phyloP scores from a whole-genome alignment of 148 eudicot genomes.

The Selenicereus undatus region DNA sequence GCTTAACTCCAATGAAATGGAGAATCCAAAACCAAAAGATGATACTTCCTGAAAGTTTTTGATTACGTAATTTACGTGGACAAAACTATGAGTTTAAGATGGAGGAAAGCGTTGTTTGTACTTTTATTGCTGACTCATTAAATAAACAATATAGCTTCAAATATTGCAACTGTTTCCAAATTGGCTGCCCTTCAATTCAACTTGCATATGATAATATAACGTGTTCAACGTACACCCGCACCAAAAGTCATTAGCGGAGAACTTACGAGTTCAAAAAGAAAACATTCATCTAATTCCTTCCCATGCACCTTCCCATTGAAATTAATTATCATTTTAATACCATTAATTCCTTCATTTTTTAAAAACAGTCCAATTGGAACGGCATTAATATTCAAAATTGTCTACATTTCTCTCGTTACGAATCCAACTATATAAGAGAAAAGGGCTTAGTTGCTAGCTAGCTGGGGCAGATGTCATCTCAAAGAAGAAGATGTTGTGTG shows the following conservation, averaged over 20 bases:
- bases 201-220: neutral
- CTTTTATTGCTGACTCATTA: neutral
- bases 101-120: neutral
- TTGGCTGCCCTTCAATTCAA: conserved; percentile 4
- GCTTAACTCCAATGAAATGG: too few species aligned
- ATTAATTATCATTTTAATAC: neutral
- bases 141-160: neutral
- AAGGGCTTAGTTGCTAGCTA: neutral
- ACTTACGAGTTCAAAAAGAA: neutral
- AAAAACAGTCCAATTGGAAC: conserved; percentile 4
- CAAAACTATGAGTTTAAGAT: neutral
- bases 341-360: neutral
- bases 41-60: too few species aligned
- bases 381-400: conserved; percentile 14
- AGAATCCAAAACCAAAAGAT: too few species aligned
- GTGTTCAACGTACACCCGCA: neutral
- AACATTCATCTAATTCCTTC: neutral
- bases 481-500: neutral
- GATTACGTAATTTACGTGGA: too few species aligned
- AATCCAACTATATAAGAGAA: neutral
- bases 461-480: neutral
- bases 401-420: conserved; percentile 4
- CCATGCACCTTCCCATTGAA: too few species aligned
- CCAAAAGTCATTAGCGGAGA: conserved; percentile 8
- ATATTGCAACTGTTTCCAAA: conserved; percentile 2